These are phyloP conservation scores for Trypanosoma melophagium DNA, from an alignment of 208 protist species.

Conservation along the genomic window DNA sequence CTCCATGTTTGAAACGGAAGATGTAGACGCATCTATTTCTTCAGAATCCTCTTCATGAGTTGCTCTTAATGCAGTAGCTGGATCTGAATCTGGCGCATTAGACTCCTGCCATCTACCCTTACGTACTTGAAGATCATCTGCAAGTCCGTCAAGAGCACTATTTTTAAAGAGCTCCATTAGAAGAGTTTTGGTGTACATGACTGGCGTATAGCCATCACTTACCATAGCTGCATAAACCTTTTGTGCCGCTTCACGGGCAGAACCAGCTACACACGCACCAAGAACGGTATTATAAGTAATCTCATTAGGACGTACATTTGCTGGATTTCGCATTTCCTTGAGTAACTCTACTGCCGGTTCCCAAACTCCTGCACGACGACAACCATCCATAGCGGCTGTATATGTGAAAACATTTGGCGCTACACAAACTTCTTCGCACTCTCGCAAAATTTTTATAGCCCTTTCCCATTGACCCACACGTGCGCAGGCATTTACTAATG, in stretches of 20 bases:
- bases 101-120: constrained; percentile 35
- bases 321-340: constrained; percentile 49
- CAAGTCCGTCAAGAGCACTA: constrained; percentile 58
- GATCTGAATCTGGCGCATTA: constrained; percentile 75
- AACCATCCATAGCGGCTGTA: constrained; percentile 89
- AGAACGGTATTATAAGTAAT: constrained; percentile 88
- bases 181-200: constrained; percentile 64
- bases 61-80: constrained; percentile 60
- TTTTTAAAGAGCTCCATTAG: constrained; percentile 52
- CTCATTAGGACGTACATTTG: constrained; percentile 71
- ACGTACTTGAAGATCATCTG: constrained; percentile 63
- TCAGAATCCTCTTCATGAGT: constrained; percentile 24
- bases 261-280: constrained; percentile 60
- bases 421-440: constrained; percentile 75
- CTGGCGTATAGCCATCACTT: constrained; percentile 71
- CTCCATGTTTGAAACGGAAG: neutral
- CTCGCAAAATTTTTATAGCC: constrained; percentile 65
- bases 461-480: constrained; percentile 68
- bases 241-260: constrained; percentile 44
- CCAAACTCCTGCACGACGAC: constrained; percentile 68
- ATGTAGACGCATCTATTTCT: neutral
- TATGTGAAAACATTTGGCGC: constrained; percentile 88
- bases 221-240: constrained; percentile 81
- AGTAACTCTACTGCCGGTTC: constrained; percentile 64
- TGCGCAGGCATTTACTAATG: constrained; percentile 60